These are phyloP conservation scores for Helianthus tuberosus DNA, from an alignment of 129 eudicot species.

Conservation along the genomic window DNA sequence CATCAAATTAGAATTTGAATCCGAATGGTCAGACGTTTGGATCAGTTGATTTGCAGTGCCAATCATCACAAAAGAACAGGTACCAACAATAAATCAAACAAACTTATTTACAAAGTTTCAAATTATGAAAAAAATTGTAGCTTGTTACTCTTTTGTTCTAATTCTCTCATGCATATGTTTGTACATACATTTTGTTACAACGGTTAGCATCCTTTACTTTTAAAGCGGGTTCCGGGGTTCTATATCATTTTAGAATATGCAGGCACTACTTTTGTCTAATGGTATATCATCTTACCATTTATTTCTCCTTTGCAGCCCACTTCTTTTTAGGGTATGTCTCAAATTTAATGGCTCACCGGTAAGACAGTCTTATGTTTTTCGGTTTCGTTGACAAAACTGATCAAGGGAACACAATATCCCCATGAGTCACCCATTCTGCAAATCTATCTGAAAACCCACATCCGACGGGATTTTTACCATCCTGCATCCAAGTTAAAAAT, in stretches of 20 bases:
- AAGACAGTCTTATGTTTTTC: not conserved
- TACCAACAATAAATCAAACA: not conserved
- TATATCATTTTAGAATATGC: constrained; percentile 15
- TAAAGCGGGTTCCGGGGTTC: not conserved
- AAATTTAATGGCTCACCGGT: constrained; percentile 16
- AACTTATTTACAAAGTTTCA: constrained; percentile 26
- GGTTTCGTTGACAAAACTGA: constrained; percentile 23
- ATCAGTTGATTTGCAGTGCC: no score
- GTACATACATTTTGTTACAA: constrained; percentile 24
- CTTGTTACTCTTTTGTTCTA: constrained; percentile 24
- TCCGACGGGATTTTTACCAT: constrained; percentile 15
- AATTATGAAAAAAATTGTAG: constrained; percentile 14
- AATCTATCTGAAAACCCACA: constrained; percentile 59
- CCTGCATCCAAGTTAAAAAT: constrained; percentile 23
- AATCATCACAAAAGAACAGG: no score
- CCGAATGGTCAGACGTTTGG: no score
- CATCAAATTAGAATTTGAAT: no score
- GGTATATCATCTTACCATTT: constrained; percentile 36
- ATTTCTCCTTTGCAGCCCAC: constrained; percentile 45
- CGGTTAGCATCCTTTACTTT: constrained; percentile 27
- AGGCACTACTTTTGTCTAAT: constrained; percentile 6
- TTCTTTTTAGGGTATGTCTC: constrained; percentile 54
- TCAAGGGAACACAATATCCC: constrained; percentile 67
- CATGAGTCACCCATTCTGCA: constrained; percentile 62
- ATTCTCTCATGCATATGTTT: constrained; percentile 14